Evolutionary conservation across 2,329 filamentous ascomycete species (phyloP), one percentile per base, ranked within the genome.

Genomic region (Aspergillaceae sp.): DNA sequence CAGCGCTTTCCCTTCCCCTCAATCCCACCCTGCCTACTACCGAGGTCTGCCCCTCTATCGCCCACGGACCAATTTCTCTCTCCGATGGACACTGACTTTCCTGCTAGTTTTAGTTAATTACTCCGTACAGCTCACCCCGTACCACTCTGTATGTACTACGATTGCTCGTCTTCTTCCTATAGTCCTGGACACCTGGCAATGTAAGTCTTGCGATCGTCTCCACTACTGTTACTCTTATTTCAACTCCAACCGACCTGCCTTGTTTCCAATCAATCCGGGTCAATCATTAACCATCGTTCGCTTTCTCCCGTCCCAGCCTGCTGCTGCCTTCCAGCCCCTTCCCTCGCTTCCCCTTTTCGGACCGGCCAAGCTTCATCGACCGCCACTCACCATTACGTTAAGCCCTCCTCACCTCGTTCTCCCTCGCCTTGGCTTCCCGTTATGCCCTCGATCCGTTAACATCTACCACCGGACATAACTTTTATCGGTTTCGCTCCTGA

Each of bases 261-360:
- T 40, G 7, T 27, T 29, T 27, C 2, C 10, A 26, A 10, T 36
- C 26, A 7, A 26, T 35, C 7, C 29, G 11, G 19, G 5, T 19
- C 19, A 19, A 19, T 19, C 7, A 7, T 7, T 35, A 6, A 10
- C 34, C 29, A n/a, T 43, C 41, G n/a, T 34, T 43, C 42, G n/a
- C 11, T 37, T 29, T 27, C 5, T 28, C 42, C 42, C 26, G 27
- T 37, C 27, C 30, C 30, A 32, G 30, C 30, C 29, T 7, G 28
- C 19, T 19, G 19, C 19, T 19, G 19, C 19, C 19, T 19, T 19
- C 40, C 29, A 32, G 28, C 40, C 40, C 42, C 42, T 19, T 19
- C 19, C 19, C 19, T 19, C 19, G 19, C 42, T 43, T 43, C 42
- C 42, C 42, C 42, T 43, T 43, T 43, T 43, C 33, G 42, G 35